Evolutionary conservation across 1,284 basidiomycete genomes (phyloP).

Genomic region (Trametes versicolor): DNA sequence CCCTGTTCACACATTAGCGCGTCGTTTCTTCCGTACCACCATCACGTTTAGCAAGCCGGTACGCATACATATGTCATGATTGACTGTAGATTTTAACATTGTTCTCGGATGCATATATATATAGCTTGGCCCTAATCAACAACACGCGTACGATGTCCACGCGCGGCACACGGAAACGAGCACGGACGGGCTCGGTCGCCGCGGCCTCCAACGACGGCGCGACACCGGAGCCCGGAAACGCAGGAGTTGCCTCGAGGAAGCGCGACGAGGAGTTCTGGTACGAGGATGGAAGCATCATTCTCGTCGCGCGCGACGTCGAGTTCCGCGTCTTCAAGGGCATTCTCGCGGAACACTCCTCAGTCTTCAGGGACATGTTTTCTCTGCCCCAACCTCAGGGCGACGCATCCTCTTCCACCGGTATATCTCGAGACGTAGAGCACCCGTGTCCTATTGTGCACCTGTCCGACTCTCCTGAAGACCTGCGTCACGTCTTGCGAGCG

Average conservation of each 20-base stretch:
- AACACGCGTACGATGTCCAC: background rate
- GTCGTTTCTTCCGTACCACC: no score
- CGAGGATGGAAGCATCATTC: constrained; percentile 23
- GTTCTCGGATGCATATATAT: no score
- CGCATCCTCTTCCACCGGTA: no score
- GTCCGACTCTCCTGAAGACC: constrained; percentile 14
- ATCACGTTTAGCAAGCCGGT: no score
- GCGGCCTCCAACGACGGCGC: background rate
- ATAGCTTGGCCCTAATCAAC: no score
- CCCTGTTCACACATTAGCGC: no score
- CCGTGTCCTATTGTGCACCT: constrained; percentile 16
- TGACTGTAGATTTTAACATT: no score
- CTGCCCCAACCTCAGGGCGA: constrained; percentile 13
- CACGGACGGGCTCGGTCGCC: background rate
- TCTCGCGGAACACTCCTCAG: constrained; percentile 23
- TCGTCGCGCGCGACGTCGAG: constrained; percentile 18
- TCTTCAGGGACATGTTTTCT: constrained; percentile 25
- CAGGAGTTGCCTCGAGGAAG: background rate
- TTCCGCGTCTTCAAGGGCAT: constrained; percentile 25
- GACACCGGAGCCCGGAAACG: background rate
- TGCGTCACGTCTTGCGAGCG: constrained; percentile 12
- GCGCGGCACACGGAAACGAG: background rate
- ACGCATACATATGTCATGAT: no score
- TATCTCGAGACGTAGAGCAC: background rate
- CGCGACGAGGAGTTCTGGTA: constrained; percentile 27